A percentile compares a stretch with the other conserved stretches of the same genome.
phyloP scores from a whole-genome alignment of 371 early-diverging fungal genomes.

The Cokeromyces recurvatus region DNA sequence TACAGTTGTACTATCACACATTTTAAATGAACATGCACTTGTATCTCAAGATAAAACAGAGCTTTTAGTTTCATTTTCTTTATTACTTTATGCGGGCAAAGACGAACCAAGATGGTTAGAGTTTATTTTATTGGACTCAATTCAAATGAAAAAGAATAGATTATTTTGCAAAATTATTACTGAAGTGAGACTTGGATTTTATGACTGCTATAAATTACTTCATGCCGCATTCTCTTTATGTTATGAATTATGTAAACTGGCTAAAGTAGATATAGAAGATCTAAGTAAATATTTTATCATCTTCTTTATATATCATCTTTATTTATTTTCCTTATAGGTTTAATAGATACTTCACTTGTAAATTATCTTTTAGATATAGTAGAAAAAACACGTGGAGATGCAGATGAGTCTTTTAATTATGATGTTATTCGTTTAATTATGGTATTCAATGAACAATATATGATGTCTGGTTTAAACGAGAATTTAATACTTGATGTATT shows the following conservation, averaged over 20 bases:
- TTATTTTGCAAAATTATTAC: conserved; percentile 21
- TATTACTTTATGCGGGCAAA: conserved; percentile 22
- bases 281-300: conserved; percentile 40
- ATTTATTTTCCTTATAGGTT: conserved; percentile 5
- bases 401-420: conserved; percentile 70
- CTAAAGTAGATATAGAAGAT: conserved; percentile 56
- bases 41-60: conserved; percentile 43
- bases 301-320: background rate
- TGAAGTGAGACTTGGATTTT: conserved; percentile 34
- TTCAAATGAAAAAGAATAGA: conserved; percentile 8
- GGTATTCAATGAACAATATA: conserved; percentile 69
- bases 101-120: conserved; percentile 25
- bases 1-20: conserved; percentile 49
- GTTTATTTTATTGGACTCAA: conserved; percentile 16
- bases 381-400: conserved; percentile 62
- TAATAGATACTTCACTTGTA: conserved; percentile 28
- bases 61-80: conserved; percentile 12
- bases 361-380: conserved; percentile 61
- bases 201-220: conserved; percentile 20
- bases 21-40: conserved; percentile 50
- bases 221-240: conserved; percentile 54
- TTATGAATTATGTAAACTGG: conserved; percentile 73
- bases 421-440: conserved; percentile 62
- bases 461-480: conserved; percentile 39
- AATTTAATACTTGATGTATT: conserved; percentile 61